A percentile compares a stretch with the other conserved stretches of the same genome.
Evolutionary conservation across 2,329 filamentous ascomycete genomes (phyloP).

Genomic region (Ascochyta koolunga): DNA sequence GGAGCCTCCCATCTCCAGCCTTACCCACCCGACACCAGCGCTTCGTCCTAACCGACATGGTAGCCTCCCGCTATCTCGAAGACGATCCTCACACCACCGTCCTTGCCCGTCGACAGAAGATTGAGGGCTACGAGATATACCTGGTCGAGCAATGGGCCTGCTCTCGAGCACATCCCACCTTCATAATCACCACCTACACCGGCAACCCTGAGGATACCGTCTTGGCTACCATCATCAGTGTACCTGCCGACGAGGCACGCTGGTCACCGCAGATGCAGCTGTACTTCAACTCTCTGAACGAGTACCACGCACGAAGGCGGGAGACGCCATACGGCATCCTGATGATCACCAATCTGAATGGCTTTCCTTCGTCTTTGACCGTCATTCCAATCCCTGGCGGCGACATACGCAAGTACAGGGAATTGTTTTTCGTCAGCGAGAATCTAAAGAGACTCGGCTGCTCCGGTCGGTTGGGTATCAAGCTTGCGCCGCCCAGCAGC

Average conservation of each 20-base stretch:
- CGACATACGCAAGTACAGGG: conserved; percentile 78
- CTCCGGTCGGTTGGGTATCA: conserved; percentile 85
- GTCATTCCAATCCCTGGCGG: conserved; percentile 91
- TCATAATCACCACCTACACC: conserved; percentile 91
- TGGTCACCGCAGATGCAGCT: conserved; percentile 82
- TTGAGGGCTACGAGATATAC: conserved; percentile 90
- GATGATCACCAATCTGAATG: conserved; percentile 93
- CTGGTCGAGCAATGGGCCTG: conserved; percentile 98
- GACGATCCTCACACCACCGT: conserved; percentile 79
- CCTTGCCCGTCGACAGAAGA: conserved; percentile 70
- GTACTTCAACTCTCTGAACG: conserved; percentile 85
- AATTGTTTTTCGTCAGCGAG: conserved; percentile 91
- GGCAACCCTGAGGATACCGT: conserved; percentile 81
- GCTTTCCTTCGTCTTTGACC: conserved; percentile 88
- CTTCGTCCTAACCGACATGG: conserved; percentile 69
- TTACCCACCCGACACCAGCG: conserved; percentile 55
- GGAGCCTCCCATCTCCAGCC: conserved; percentile 21
- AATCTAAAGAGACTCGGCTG: conserved; percentile 91
- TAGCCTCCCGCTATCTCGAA: conserved; percentile 75
- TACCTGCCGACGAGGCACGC: conserved; percentile 76
- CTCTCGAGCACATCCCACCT: conserved; percentile 85
- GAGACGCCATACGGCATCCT: conserved; percentile 82
- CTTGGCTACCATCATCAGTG: conserved; percentile 78
- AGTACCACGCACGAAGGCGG: conserved; percentile 83
- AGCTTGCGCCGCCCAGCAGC: conserved; percentile 74